Conservation (phyloP, 2,329 filamentous ascomycete genomes). For the Hymenoscyphus salicellus region DNA sequence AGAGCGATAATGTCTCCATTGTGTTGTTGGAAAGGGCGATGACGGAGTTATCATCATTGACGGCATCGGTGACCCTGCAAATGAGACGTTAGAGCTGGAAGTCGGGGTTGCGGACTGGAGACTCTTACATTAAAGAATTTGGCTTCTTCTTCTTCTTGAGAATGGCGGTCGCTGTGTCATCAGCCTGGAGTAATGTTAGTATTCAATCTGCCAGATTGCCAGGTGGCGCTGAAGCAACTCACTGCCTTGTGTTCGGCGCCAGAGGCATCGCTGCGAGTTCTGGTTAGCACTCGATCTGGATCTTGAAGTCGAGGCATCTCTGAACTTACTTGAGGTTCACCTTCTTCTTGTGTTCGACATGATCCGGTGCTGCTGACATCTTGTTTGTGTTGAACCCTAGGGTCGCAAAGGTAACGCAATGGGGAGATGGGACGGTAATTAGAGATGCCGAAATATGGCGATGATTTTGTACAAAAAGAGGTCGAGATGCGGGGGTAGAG, state of each 20-base stretch:
- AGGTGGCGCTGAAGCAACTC: conserved; percentile 40
- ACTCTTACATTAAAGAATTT: conserved; percentile 88
- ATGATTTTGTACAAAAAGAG: conserved; percentile 5
- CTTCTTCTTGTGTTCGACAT: conserved; percentile 71
- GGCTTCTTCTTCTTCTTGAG: conserved; percentile 99
- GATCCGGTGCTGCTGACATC: conserved; percentile 68
- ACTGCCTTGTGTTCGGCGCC: conserved; percentile 84
- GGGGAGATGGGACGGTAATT: conserved; percentile 10
- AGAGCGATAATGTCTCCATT: conserved; percentile 97
- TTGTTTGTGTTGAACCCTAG: conserved; percentile 39
- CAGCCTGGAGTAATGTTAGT: conserved; percentile 57
- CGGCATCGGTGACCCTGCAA: conserved; percentile 88
- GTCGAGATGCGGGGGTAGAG: conserved; percentile 13
- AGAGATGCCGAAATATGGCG: conserved; percentile 16
- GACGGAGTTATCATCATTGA: conserved; percentile 99
- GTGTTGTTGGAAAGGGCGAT: conserved; percentile 97
- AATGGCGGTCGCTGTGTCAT: conserved; percentile 92
- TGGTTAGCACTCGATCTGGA: conserved; percentile 39
- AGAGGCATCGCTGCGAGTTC: conserved; percentile 69
- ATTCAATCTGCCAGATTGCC: conserved; percentile 26
- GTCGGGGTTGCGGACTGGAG: conserved; percentile 20
- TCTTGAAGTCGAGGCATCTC: conserved; percentile 1
- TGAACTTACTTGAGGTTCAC: conserved; percentile 71
- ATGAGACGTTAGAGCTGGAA: conserved; percentile 36
- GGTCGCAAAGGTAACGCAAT: conserved; percentile 10